phyloP scores from a whole-genome alignment of 164 flowering plant genomes.

The Warburgia ugandensis region DNA sequence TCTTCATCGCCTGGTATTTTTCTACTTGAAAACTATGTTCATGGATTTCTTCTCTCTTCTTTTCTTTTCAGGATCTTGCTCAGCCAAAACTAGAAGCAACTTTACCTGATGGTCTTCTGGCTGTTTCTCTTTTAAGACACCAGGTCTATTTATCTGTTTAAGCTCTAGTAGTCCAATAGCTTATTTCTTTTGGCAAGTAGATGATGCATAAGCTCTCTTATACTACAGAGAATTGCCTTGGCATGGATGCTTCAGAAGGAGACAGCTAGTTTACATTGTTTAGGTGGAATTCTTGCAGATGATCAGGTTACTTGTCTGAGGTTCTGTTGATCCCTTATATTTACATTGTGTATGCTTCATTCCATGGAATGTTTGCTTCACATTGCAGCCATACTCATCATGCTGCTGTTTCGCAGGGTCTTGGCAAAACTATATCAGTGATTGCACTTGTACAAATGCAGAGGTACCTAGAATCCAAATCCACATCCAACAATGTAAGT shows the following conservation, averaged over 20 bases:
- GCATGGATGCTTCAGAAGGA: slow-evolving; percentile 96
- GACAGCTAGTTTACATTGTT: slow-evolving; percentile 53
- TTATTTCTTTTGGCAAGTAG: too few species aligned
- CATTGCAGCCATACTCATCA: slow-evolving; percentile 6
- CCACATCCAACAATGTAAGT: slow-evolving; percentile 22
- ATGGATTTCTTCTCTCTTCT: too few species aligned
- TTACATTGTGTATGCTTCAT: slow-evolving; percentile 3
- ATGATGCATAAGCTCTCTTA: slow-evolving; percentile 3
- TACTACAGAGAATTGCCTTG: slow-evolving; percentile 80
- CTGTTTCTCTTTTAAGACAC: slow-evolving; percentile 77
- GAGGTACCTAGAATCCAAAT: slow-evolving; percentile 34
- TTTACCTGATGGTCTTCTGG: slow-evolving; percentile 67
- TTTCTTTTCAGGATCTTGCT: slow-evolving; percentile 57
- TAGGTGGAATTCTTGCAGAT: slow-evolving; percentile 96
- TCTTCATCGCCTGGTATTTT: neutral
- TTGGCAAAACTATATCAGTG: slow-evolving; percentile 90
- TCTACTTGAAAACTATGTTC: neutral
- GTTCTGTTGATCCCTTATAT: slow-evolving; percentile 4
- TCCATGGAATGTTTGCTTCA: slow-evolving; percentile 2
- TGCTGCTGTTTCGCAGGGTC: slow-evolving; percentile 56
- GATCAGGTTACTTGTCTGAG: slow-evolving; percentile 65
- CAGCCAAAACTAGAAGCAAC: slow-evolving; percentile 67
- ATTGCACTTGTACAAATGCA: slow-evolving; percentile 87
- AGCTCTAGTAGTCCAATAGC: too few species aligned
- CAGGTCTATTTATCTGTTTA: slow-evolving; percentile 43